Base-by-base conservation (phyloP, 371 early-diverging fungal species). In the Zychaea mexicana region DNA sequence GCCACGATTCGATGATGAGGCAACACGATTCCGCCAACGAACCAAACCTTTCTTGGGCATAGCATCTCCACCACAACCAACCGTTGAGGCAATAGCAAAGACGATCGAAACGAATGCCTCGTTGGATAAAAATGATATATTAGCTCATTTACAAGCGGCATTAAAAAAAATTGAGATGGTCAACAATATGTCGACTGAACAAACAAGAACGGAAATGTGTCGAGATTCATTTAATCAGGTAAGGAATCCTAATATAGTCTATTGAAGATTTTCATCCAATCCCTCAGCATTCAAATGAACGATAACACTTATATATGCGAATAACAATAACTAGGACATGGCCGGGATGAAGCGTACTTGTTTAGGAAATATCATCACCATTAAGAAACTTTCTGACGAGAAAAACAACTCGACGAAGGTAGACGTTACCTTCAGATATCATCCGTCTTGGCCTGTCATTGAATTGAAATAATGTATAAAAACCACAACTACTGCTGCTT, bases 1-100 rank as follows among this genome's bases (percentile, higher is more conserved):
- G 21, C 69, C 75, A 15, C 79, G 76, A 0, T 81, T 84, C 65
- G 88, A 89, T 57, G 78, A 85, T 64, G 78, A 81, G 32, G 69
- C 77, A 49, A 83, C 88, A 0, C 73, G 86, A 13, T 88, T 79
- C 58, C 61, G 56, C 1, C 91, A 89, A 39, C 82, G 91, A 12
- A 87, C 90, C 62, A 85, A 87, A 28, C 65, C 83, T 9, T 88
- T 89, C 72, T 56, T 66, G 12, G 8, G 47, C 1, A 31, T 91
- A 30, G 61, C 75, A 0, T 84, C 82, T 1, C 90, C 90, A 2
- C 72, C 80, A 36, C 64, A 65, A 9, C 74, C 77, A 52, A 57
- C 70, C 1, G 87, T 74, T 58, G 71, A 73, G 15, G 42, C 49
- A 0, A 85, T 67, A 49, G 12, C 66, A n/a, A 68, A 74, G 2